Evolutionary conservation across 345 rosid species (phyloP), one percentile per base, ranked within the genome.

Genomic region (Brassica nigra): DNA sequence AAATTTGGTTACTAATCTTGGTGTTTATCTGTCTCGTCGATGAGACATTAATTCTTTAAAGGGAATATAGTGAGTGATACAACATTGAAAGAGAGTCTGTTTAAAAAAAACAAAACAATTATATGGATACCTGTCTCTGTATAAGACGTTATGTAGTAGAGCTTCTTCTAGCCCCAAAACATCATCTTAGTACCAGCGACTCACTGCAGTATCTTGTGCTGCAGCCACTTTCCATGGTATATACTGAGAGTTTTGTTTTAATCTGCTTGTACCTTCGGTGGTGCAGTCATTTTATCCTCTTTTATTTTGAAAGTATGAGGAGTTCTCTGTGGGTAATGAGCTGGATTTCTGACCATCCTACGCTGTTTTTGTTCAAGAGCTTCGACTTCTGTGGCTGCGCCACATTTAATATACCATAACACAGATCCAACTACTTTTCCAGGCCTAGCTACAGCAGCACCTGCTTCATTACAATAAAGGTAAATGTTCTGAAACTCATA

Each of bases 391-490:
- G 88, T 86, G 44, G 88, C 90, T 29, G 87, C 90, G 18, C 91
- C 90, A 59, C 97, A 90, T 71, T 89, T 90, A 87, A 89, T 91
- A 85, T 95, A 90, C 29, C 95, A 94, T 76, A 90, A 76, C 31
- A 90, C 94, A 2, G 97, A 89, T 37, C 97, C 85, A 57, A 90
- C 92, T 14, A 92, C 94, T 82, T 92, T 92, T 62, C 97, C 95
- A n/a, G 95, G 97, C 81, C 94, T 86, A 33, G 97, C 87, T 74
- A 73, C 74, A 16, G 97, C 36, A 23, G 87, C 89, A 63, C 90
- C 89, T 82, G 91, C 93, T 79, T 85, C 71, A 59, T 76, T 76
- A 44, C 33, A 73, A 70, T 71, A 23, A 71, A 39, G 58, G 49
- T 47, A 70, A 65, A 52, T 15, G 27, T 68, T 74, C 11, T 9